Evolutionary conservation across 257 asterid species (phyloP).

Genomic region (Anisodus acutangulus): DNA sequence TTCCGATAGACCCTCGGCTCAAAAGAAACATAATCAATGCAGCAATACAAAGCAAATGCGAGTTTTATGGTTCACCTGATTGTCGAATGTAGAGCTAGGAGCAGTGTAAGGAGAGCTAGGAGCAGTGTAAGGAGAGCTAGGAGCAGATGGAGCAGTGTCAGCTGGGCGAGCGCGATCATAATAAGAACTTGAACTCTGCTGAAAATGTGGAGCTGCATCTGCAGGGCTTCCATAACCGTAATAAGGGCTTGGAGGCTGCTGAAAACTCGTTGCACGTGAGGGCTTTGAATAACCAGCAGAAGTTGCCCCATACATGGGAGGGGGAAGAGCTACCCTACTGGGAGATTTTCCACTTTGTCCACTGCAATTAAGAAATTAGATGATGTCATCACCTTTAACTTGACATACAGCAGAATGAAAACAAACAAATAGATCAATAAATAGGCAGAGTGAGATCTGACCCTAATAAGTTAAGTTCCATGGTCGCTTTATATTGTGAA

Average conservation of each 20-base stretch:
- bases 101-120: constrained; percentile 34
- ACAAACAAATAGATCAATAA: background rate
- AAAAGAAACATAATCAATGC: too few species aligned
- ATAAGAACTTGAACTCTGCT: constrained; percentile 41
- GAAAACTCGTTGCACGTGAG: constrained; percentile 40
- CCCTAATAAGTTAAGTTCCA: constrained; percentile 93
- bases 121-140: constrained; percentile 37
- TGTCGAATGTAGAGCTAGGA: constrained; percentile 60
- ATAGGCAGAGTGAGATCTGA: constrained; percentile 19
- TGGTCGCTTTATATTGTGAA: constrained; percentile 87
- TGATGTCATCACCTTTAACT: background rate
- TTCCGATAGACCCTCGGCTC: too few species aligned
- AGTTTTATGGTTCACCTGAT: constrained; percentile 55
- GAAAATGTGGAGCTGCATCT: constrained; percentile 31
- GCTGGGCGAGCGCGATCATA: constrained; percentile 36
- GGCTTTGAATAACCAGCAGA: constrained; percentile 25
- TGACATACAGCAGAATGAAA: background rate
- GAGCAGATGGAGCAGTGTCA: constrained; percentile 49
- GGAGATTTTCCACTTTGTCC: constrained; percentile 56
- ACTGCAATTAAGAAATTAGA: constrained; percentile 45
- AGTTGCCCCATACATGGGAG: constrained; percentile 61
- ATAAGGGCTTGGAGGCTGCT: constrained; percentile 52
- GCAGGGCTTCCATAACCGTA: constrained; percentile 30
- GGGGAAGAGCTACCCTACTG: constrained; percentile 77
- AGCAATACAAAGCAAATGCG: background rate